Percentiles rank a stretch among this genome's conserved stretches.
phyloP scores from a whole-genome alignment of 2,329 filamentous ascomycete species.

The Cladophialophora psammophila region DNA sequence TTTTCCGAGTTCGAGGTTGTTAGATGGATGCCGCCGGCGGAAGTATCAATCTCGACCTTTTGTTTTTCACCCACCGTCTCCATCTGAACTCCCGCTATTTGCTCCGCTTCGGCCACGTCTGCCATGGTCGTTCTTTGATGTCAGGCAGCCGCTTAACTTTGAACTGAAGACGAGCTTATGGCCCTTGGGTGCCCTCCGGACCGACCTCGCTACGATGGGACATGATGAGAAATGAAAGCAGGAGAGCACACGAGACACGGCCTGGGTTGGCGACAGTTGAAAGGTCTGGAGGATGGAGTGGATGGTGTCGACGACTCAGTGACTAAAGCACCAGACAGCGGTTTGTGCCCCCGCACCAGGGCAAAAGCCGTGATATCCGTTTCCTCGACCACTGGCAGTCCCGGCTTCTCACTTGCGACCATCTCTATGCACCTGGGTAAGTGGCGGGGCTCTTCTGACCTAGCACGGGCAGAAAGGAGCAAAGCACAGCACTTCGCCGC shows the following conservation, averaged over 20 bases:
- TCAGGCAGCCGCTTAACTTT: not conserved
- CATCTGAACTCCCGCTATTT: not conserved
- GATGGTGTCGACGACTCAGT: no score
- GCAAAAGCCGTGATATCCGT: no score
- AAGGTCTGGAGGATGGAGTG: no score
- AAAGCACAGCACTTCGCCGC: no score
- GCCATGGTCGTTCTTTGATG: not conserved
- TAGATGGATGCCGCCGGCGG: not conserved
- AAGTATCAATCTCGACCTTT: not conserved
- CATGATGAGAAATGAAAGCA: not conserved
- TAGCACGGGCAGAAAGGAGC: no score
- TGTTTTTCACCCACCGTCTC: not conserved
- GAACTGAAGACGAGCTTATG: not conserved
- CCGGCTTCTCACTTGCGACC: no score
- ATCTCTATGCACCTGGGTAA: no score
- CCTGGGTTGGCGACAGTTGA: not conserved
- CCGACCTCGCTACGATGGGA: not conserved
- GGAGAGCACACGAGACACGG: not conserved
- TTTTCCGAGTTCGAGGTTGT: constrained; percentile 10
- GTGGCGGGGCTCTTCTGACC: no score
- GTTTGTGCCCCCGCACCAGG: no score
- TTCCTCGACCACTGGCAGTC: no score
- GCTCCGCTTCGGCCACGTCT: constrained; percentile 5
- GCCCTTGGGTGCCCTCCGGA: not conserved
- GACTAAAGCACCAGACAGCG: no score